Percentiles rank a stretch among this genome's conserved stretches.
phyloP scores from a whole-genome alignment of 306 rosid genomes.

The Malus sieversii region DNA sequence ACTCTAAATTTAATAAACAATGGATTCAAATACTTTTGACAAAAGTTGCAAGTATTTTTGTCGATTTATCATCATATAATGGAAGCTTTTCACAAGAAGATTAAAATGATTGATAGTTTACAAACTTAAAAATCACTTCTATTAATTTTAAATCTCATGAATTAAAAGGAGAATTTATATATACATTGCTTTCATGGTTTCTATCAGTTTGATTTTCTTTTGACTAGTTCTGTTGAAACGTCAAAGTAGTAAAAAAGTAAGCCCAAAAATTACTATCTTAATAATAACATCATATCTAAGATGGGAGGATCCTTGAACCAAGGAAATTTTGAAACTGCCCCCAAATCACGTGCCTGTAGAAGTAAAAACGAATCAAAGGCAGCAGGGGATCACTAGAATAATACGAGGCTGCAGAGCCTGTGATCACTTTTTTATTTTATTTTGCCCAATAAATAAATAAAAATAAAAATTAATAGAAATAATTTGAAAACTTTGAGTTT shows the following conservation, averaged over 20 bases:
- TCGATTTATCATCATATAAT: too few relatives aligned
- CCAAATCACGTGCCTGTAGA: neutral
- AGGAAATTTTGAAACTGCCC: neutral
- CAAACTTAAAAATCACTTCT: fast-evolving
- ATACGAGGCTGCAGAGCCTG: neutral
- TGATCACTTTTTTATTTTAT: neutral
- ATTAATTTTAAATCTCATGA: too few relatives aligned
- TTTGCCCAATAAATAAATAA: neutral
- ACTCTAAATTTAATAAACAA: too few relatives aligned
- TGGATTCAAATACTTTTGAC: too few relatives aligned
- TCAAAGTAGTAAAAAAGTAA: too few relatives aligned
- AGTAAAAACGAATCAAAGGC: neutral
- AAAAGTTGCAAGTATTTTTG: too few relatives aligned
- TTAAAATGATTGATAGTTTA: fast-evolving
- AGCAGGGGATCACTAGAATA: neutral
- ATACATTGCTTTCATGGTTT: too few relatives aligned
- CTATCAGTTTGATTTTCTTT: too few relatives aligned
- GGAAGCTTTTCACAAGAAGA: fast-evolving
- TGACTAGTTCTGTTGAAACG: too few relatives aligned
- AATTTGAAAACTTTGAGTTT: fast-evolving
- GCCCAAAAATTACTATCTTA: too few relatives aligned
- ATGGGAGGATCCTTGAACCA: neutral
- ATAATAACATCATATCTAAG: too few relatives aligned
- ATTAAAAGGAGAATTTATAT: fast-evolving
- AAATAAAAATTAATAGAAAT: too few relatives aligned